Base-by-base conservation (phyloP, 23 red algal species). In the Agarophyton chilense region DNA sequence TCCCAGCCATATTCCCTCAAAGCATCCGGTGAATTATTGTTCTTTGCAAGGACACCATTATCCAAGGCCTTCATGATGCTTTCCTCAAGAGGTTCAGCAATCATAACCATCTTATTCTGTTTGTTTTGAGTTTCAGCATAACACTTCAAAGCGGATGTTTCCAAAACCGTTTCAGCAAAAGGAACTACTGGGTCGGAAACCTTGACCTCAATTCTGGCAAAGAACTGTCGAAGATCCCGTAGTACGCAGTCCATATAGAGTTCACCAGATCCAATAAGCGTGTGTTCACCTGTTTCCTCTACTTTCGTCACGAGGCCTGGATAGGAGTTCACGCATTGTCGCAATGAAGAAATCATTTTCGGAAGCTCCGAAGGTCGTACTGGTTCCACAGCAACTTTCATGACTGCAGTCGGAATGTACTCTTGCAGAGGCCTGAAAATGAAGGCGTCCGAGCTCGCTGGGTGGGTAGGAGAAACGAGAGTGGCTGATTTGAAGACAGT, bases 221-320 rank as follows among this genome's bases (percentile, higher is more conserved):
- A 98, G 2, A 58, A 45, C 25, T 81, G 46, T 39, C 95, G 84
- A 64, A 98, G 64, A 43, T 98, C 95, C 21, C 84, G 58, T 38
- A 98, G 58, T 5, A 90, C 95, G 32, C 90, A 93, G 47, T 98
- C 95, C 72, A 98, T 75, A 42, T 87, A 90, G 8, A 98, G 55
- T 73, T 98, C 95, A 26, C 95, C 95, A 66, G 95, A 89, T 21
- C 95, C 95, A 32, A 98, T 29, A n/a, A 98, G 26, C 33, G 80
- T 92, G 56, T 98, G 95, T 70, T 98, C 95, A 2, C 95, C 95
- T 51, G 68, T 91, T 77, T 98, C 95, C 41, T 98, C 95, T n/a
- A 98, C 95, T 53, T 82, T 80, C 3, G 79, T 91, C n/a, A 86
- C 46, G 9, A 98, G 78, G 32, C 84, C 90, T 26, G 95, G 95